Evolutionary conservation across 768 basidiomycete species (phyloP).

Genomic region (Lentinula boryana): DNA sequence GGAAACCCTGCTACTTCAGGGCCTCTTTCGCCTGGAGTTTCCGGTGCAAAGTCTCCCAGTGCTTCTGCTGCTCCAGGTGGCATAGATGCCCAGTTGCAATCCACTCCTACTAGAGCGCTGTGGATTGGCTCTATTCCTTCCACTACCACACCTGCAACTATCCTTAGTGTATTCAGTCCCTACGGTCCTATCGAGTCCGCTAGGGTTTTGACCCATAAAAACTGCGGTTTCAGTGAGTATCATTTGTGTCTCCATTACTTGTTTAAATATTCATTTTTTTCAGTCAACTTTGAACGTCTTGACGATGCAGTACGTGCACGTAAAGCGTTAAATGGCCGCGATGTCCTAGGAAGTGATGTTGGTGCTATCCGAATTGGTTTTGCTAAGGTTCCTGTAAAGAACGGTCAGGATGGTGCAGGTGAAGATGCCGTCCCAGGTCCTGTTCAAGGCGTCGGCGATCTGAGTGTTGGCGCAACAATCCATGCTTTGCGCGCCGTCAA

Average conservation of each 20-base stretch:
- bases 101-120: conserved; percentile 88
- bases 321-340: conserved; percentile 92
- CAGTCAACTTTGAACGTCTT: conserved; percentile 94
- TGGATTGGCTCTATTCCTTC: conserved; percentile 99
- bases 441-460: conserved; percentile 77
- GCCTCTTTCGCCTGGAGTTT: conserved; percentile 54
- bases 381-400: conserved; percentile 93
- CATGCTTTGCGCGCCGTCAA: conserved; percentile 83
- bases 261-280: conserved; percentile 3
- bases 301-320: conserved; percentile 96
- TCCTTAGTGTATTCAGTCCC: conserved; percentile 93
- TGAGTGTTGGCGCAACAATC: conserved; percentile 85
- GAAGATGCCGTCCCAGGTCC: conserved; percentile 62
- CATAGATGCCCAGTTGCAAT: conserved; percentile 83
- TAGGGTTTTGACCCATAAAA: conserved; percentile 93
- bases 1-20: conserved; percentile 61
- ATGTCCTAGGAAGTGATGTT: conserved; percentile 93
- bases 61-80: conserved; percentile 52
- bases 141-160: conserved; percentile 89
- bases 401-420: conserved; percentile 57
- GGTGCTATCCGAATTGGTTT: conserved; percentile 97
- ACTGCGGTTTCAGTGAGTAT: conserved; percentile 82
- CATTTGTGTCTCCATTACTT: conserved; percentile 6
- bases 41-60: conserved; percentile 38
- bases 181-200: conserved; percentile 98